Percentiles rank a stretch among this genome's conserved stretches.
Evolutionary conservation across 345 rosid genomes (phyloP).

Genomic region (Syzygium jambos): DNA sequence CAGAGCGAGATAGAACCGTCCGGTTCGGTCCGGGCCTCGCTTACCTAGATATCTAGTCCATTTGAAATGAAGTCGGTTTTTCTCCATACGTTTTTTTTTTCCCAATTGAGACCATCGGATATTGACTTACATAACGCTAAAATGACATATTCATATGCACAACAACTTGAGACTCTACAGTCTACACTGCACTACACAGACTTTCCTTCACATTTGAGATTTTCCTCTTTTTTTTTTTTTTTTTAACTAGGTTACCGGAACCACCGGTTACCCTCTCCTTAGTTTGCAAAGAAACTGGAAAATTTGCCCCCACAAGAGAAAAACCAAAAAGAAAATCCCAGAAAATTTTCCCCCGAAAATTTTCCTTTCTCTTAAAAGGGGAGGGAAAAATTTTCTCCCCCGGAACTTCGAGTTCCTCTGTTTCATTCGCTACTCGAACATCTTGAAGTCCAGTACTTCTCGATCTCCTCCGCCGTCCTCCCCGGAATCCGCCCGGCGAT

Average conservation of each 20-base stretch:
- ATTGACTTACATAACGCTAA: background rate
- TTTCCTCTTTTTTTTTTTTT: background rate
- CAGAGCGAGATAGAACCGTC: background rate
- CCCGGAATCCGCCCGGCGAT: slow-evolving; percentile 57
- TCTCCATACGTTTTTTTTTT: background rate
- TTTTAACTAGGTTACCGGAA: background rate
- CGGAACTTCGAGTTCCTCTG: background rate
- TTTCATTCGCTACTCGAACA: slow-evolving; percentile 9
- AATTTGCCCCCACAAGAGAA: background rate
- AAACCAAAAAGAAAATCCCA: background rate
- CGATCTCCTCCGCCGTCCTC: slow-evolving; percentile 48
- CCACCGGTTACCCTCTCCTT: background rate
- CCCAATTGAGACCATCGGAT: background rate
- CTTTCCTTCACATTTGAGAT: background rate
- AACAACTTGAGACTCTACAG: background rate
- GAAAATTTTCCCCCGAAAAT: background rate
- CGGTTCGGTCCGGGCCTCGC: background rate
- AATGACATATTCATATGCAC: background rate
- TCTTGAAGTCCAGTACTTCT: slow-evolving; percentile 50
- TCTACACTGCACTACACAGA: background rate
- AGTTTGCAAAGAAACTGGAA: background rate
- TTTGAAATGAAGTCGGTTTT: background rate
- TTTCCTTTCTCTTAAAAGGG: background rate
- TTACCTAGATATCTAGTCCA: background rate
- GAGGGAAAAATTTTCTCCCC: background rate